phyloP scores from a whole-genome alignment of 495 filamentous ascomycete species.

The Xylaria longipes region DNA sequence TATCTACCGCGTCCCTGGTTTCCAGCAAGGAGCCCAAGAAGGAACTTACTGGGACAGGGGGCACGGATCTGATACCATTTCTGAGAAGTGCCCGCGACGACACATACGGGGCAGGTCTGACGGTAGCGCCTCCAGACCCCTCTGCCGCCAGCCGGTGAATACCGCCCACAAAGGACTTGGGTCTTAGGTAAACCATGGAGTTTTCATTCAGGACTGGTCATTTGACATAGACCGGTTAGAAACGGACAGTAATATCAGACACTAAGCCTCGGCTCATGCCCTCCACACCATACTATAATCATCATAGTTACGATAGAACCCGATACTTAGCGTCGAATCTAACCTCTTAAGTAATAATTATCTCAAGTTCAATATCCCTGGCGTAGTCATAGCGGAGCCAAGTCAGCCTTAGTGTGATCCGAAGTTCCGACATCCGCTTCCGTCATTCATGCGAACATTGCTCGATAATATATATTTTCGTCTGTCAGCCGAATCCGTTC shows the following conservation, averaged over 20 bases:
- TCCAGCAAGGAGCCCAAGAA: constrained; percentile 16
- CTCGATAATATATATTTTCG: background rate
- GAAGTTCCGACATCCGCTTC: constrained; percentile 36
- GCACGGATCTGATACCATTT: constrained; percentile 90
- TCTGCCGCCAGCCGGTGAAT: constrained; percentile 54
- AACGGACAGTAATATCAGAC: constrained; percentile 2
- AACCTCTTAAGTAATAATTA: constrained; percentile 20
- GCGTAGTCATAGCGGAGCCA: background rate
- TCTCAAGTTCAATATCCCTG: background rate
- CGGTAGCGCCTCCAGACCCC: constrained; percentile 65
- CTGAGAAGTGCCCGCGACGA: constrained; percentile 94
- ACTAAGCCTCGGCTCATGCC: background rate
- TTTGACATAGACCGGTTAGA: constrained; percentile 9
- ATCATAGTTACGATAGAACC: constrained; percentile 5
- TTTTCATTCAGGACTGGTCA: background rate
- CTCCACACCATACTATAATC: background rate
- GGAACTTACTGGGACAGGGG: constrained; percentile 83
- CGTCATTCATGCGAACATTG: background rate
- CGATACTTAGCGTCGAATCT: background rate
- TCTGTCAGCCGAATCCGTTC: background rate
- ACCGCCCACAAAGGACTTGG: constrained; percentile 1
- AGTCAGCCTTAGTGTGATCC: constrained; percentile 24
- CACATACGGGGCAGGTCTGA: constrained; percentile 79
- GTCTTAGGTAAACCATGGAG: background rate
- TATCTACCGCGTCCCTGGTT: constrained; percentile 61